These are phyloP conservation scores for Limnomonas spitsbergensis DNA, from an alignment of 139 green algal genomes.

Conservation along the genomic window DNA sequence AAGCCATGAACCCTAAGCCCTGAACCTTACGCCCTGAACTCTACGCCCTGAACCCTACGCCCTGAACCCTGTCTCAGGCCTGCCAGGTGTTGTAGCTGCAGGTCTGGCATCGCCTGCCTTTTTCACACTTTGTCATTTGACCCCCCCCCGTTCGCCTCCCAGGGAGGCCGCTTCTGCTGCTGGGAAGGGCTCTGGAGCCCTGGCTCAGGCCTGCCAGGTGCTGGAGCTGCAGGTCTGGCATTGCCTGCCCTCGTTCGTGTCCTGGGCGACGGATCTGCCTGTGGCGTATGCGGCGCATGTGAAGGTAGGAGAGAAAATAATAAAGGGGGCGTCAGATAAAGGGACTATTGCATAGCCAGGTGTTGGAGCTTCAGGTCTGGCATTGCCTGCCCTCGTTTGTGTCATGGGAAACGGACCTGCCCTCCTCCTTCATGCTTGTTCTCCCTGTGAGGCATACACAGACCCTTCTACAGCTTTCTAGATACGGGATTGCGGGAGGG, in stretches of 20 bases:
- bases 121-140: too few relatives aligned
- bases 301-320: too few relatives aligned
- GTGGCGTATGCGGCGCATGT: conserved; percentile 12
- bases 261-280: conserved; percentile 68
- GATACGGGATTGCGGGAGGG: too few relatives aligned
- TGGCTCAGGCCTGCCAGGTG: conserved; percentile 42
- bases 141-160: too few relatives aligned
- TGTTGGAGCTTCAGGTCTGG: conserved; percentile 83
- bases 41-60: too few relatives aligned
- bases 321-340: too few relatives aligned
- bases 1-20: too few relatives aligned
- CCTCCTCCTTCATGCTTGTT: too few relatives aligned
- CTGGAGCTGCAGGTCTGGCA: conserved; percentile 83
- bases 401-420: conserved; percentile 69
- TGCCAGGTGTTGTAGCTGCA: conserved; percentile 65
- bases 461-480: too few relatives aligned
- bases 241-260: conserved; percentile 75
- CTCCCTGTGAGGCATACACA: too few relatives aligned
- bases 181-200: not conserved
- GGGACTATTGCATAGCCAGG: too few relatives aligned
- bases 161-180: not conserved
- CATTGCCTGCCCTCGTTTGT: conserved; percentile 74
- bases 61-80: conserved; percentile 22
- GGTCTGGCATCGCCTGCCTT: conserved; percentile 81
- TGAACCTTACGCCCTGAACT: too few relatives aligned